A percentile compares a stretch with the other conserved stretches of the same genome.
Conservation (phyloP, 2,329 filamentous ascomycete genomes). For the Aspergillus costaricaensis region DNA sequence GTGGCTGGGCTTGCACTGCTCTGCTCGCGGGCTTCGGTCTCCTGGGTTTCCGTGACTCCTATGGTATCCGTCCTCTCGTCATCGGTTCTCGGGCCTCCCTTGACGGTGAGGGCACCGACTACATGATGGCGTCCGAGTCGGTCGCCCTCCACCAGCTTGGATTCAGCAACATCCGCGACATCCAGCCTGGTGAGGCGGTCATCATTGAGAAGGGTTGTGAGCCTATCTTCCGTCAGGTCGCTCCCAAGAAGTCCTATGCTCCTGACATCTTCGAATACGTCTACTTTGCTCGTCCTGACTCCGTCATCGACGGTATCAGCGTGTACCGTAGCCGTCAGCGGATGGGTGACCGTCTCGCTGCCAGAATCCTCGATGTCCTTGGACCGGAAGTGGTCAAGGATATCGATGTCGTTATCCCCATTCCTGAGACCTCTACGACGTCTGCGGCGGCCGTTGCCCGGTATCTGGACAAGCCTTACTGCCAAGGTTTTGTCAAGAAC, state of each 20-base stretch:
- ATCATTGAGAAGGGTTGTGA: conserved; percentile 76
- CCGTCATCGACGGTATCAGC: conserved; percentile 82
- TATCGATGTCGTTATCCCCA: conserved; percentile 79
- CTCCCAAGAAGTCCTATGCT: conserved; percentile 67
- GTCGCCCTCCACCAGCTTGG: conserved; percentile 80
- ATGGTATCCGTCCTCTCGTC: conserved; percentile 81
- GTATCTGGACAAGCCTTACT: conserved; percentile 73
- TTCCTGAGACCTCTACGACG: conserved; percentile 80
- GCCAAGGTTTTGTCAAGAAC: conserved; percentile 85
- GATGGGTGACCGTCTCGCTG: conserved; percentile 81
- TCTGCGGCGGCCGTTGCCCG: conserved; percentile 76
- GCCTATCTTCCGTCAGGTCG: conserved; percentile 75
- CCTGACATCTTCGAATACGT: conserved; percentile 88
- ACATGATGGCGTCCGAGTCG: conserved; percentile 89
- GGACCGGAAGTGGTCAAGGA: conserved; percentile 69
- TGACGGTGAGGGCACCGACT: conserved; percentile 69
- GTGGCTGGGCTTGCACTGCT: conserved; percentile 76
- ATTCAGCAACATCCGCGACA: conserved; percentile 73
- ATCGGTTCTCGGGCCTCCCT: conserved; percentile 72
- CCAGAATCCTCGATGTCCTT: conserved; percentile 68
- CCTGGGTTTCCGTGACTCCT: conserved; percentile 75
- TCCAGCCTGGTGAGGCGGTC: conserved; percentile 80
- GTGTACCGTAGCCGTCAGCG: conserved; percentile 80
- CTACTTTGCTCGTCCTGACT: conserved; percentile 83
- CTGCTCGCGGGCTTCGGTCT: conserved; percentile 83